Conservation (phyloP, 768 basidiomycete species). For the Cubamyces sp. region DNA sequence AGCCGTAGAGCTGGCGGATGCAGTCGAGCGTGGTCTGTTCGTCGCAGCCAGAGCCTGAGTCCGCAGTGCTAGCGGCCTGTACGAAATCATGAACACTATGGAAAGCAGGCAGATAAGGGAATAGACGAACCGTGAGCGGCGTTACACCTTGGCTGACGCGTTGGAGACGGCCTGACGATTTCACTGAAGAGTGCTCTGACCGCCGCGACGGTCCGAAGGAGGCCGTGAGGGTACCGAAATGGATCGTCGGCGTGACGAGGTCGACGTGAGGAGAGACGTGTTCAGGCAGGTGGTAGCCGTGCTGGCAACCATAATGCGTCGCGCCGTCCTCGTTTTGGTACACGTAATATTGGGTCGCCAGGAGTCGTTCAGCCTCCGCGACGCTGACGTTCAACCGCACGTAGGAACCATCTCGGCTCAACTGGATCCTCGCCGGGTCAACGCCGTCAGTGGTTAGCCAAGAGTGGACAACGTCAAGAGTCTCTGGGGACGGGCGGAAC, state of each 20-base stretch:
- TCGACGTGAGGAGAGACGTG: constrained; percentile 62
- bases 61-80: too few relatives aligned
- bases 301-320: constrained; percentile 57
- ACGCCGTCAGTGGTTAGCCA: constrained; percentile 40
- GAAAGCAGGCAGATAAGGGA: too few relatives aligned
- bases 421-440: constrained; percentile 30
- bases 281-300: constrained; percentile 66
- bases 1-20: constrained; percentile 36
- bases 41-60: constrained; percentile 20
- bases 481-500: constrained; percentile 38
- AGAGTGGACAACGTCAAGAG: constrained; percentile 32
- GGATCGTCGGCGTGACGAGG: constrained; percentile 70
- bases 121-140: too few relatives aligned
- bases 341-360: constrained; percentile 55
- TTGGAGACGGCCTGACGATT: too few relatives aligned
- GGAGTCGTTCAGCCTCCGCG: constrained; percentile 46
- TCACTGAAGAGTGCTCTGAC: too few relatives aligned
- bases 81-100: too few relatives aligned
- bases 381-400: constrained; percentile 45
- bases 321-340: constrained; percentile 59
- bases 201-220: too few relatives aligned
- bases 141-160: too few relatives aligned
- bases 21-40: constrained; percentile 34
- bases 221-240: constrained; percentile 45
- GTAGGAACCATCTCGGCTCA: constrained; percentile 49